phyloP scores from a whole-genome alignment of 139 green algal species.

The Pseudopediastrum boryanum region DNA sequence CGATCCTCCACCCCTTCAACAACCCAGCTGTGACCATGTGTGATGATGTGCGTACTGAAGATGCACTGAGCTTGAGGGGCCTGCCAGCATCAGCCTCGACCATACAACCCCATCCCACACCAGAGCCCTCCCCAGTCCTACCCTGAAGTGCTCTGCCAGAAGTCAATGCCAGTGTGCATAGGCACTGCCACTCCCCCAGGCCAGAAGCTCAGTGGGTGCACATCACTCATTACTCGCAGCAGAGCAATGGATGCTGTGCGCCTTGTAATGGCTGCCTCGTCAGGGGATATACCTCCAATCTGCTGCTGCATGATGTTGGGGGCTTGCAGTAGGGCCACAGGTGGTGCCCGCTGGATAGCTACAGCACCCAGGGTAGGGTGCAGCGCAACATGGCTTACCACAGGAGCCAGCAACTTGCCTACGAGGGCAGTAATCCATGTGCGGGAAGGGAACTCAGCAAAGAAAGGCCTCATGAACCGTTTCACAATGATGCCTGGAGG shows the following conservation, averaged over 20 bases:
- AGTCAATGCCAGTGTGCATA: slow-evolving; percentile 39
- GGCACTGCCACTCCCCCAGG: slow-evolving; percentile 23
- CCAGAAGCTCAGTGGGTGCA: neutral
- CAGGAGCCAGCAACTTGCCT: slow-evolving; percentile 38
- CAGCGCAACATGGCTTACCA: slow-evolving; percentile 31
- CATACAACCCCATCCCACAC: no score
- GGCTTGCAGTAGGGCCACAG: slow-evolving; percentile 26
- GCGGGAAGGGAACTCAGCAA: no score
- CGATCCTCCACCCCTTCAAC: no score
- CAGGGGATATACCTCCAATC: slow-evolving; percentile 1
- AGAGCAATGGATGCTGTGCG: slow-evolving; percentile 39
- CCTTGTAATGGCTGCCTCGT: slow-evolving; percentile 28
- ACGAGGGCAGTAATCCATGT: neutral
- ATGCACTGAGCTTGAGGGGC: no score
- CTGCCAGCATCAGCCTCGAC: no score
- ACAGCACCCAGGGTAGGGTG: slow-evolving; percentile 45
- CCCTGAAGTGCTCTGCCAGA: slow-evolving; percentile 31
- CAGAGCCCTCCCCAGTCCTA: no score
- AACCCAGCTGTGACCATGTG: no score
- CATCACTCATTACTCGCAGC: slow-evolving; percentile 23
- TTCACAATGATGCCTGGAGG: no score
- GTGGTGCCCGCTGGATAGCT: slow-evolving; percentile 36
- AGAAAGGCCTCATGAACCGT: no score
- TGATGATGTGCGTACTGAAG: no score
- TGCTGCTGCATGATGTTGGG: slow-evolving; percentile 40